Evolutionary conservation across 2,329 filamentous ascomycete genomes (phyloP), one percentile per base, ranked within the genome.

Genomic region (Cercospora sp.): DNA sequence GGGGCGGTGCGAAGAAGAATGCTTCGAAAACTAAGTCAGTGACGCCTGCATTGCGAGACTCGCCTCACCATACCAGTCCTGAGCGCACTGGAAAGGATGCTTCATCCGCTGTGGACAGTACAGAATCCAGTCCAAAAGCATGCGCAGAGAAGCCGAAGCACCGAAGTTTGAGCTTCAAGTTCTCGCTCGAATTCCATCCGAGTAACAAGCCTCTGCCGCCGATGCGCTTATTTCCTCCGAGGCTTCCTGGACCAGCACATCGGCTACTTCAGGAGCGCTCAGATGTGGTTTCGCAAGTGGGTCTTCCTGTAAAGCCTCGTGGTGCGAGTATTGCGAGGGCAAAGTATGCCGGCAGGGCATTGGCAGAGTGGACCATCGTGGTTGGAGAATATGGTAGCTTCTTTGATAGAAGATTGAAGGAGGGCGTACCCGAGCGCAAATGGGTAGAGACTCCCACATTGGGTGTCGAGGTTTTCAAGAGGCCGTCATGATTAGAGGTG

Each of bases 341-440:
- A 69, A 85, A 84, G 67, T 90, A 94, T 77, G 83, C 87, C 3
- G 92, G 92, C 1, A 85, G 91, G 20, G 89, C 92, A 0, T 83
- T 95, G 55, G 91, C 91, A 0, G 92, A 95, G 78, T 95, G 92
- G 92, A 84, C 85, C 20, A 81, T 91, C 18, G 86, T 94, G 20
- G 87, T 93, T 16, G 86, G 87, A 65, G 92, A 95, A 77, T 92
- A 89, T 81, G 92, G 94, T 79, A 91, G 88, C 75, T 95, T 94
- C 78, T 87, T 93, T 33, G 91, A 94, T 67, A 84, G 91, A 57
- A 86, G 92, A 64, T 88, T 89, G 62, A 87, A 88, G 58, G 92
- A 95, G 76, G 91, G 91, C 55, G 87, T 93, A 9, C 84, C 87
- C 2, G 82, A 83, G 0, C 85, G 92, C 68, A 83, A 82, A 72